Conservation (phyloP, 2,329 filamentous ascomycete genomes). For the Dothistroma pini region DNA sequence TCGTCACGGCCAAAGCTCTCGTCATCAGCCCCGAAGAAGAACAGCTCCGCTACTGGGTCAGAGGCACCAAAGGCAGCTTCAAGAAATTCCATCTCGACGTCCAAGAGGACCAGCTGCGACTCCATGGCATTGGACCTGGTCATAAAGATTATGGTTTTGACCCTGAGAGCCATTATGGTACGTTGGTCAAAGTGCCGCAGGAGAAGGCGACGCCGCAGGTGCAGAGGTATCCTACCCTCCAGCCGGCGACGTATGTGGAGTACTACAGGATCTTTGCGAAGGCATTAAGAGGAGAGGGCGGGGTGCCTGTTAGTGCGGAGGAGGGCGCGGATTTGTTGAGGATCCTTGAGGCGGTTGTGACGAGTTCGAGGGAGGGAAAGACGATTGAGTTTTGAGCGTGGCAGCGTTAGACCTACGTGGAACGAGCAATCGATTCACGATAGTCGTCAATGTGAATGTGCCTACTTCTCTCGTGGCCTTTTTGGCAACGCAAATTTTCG, state of each 20-base stretch:
- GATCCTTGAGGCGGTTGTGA: slow-evolving; percentile 54
- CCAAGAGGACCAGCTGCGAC: slow-evolving; percentile 64
- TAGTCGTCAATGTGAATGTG: too few species aligned
- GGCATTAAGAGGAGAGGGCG: slow-evolving; percentile 50
- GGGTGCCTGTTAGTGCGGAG: slow-evolving; percentile 52
- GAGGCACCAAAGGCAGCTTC: slow-evolving; percentile 70
- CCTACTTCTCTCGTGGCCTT: too few species aligned
- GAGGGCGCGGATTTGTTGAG: slow-evolving; percentile 54
- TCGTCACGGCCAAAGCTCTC: slow-evolving; percentile 67
- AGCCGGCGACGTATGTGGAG: slow-evolving; percentile 64
- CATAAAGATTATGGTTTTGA: slow-evolving; percentile 65
- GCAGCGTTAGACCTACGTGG: too few species aligned
- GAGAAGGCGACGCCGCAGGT: slow-evolving; percentile 41
- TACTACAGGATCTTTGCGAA: slow-evolving; percentile 59
- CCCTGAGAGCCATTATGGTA: slow-evolving; percentile 55
- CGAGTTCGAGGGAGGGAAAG: slow-evolving; percentile 52
- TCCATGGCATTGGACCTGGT: slow-evolving; percentile 61
- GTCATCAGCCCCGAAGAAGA: slow-evolving; percentile 64
- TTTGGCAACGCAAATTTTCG: too few species aligned
- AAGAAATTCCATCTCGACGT: slow-evolving; percentile 68
- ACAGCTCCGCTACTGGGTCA: slow-evolving; percentile 73
- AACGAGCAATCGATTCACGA: too few species aligned
- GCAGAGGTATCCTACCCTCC: slow-evolving; percentile 54
- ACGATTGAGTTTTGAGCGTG: slow-evolving; percentile 33
- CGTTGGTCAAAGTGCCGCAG: slow-evolving; percentile 53